Conservation (phyloP, 352 stramenopile genomes). For the Phytophthora sp. region DNA sequence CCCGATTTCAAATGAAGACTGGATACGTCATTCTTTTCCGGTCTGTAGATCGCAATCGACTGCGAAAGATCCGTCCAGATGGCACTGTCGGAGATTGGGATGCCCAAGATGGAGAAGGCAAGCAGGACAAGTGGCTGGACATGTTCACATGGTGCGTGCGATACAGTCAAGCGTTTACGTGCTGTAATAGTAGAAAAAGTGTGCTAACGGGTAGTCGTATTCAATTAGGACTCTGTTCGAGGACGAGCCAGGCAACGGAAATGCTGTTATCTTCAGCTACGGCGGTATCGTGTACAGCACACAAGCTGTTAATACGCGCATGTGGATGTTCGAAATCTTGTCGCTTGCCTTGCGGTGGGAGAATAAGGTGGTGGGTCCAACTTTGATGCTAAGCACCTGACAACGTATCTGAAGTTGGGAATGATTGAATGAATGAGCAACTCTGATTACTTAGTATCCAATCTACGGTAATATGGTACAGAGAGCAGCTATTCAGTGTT, state of each 20-base stretch:
- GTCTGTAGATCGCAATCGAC: slow-evolving; percentile 39
- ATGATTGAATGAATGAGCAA: not conserved
- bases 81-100: slow-evolving; percentile 4
- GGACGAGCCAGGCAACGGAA: slow-evolving; percentile 29
- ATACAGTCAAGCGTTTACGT: not conserved
- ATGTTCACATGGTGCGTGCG: slow-evolving; percentile 60
- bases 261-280: slow-evolving; percentile 53
- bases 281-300: slow-evolving; percentile 52
- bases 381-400: slow-evolving; percentile 37
- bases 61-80: slow-evolving; percentile 10
- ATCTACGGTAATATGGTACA: slow-evolving; percentile 29
- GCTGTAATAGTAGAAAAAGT: too few relatives aligned
- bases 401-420: not conserved
- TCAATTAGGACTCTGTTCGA: slow-evolving; percentile 55
- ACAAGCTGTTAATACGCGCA: slow-evolving; percentile 41
- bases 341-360: slow-evolving; percentile 68
- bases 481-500: not conserved
- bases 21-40: slow-evolving; percentile 58
- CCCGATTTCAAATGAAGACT: slow-evolving; percentile 42
- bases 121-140: slow-evolving; percentile 54
- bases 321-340: slow-evolving; percentile 74
- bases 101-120: slow-evolving; percentile 5
- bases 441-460: slow-evolving; percentile 1
- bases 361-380: slow-evolving; percentile 45
- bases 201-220: slow-evolving; percentile 4